These are phyloP conservation scores for Pancytospora epiphaga DNA, from an alignment of 371 early-diverging fungal species.

Conservation along the genomic window DNA sequence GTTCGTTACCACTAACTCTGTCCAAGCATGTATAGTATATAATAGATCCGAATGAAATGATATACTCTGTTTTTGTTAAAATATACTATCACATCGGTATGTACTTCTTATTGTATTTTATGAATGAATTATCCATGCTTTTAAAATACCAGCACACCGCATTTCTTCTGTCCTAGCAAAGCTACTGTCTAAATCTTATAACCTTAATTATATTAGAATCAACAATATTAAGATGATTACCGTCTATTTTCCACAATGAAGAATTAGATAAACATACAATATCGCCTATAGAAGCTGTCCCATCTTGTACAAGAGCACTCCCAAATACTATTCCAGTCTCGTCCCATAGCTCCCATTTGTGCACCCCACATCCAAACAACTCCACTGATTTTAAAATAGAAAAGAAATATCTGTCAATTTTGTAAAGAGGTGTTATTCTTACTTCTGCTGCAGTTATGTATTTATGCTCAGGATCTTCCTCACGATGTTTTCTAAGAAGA, in stretches of 20 bases:
- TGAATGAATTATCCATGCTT: too few relatives aligned
- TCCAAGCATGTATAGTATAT: too few relatives aligned
- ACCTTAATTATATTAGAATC: not conserved
- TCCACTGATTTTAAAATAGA: slow-evolving; percentile 3
- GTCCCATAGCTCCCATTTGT: slow-evolving; percentile 3
- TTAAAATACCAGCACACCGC: too few relatives aligned
- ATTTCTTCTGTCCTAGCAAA: too few relatives aligned
- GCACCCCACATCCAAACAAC: not conserved
- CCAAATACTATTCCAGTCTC: not conserved
- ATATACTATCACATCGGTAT: not conserved
- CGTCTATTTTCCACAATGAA: not conserved
- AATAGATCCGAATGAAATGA: not conserved
- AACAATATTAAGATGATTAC: slow-evolving; percentile 1
- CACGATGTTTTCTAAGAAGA: not conserved
- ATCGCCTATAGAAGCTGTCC: not conserved
- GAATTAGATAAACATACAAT: not conserved
- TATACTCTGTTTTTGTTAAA: not conserved
- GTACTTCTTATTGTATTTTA: not conserved
- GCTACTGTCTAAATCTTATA: not conserved
- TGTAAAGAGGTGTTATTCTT: not conserved
- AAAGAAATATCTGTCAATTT: not conserved
- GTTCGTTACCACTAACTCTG: too few relatives aligned
- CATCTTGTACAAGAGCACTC: not conserved
- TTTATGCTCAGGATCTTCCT: not conserved
- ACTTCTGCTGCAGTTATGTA: not conserved